A percentile compares a stretch with the other conserved stretches of the same genome.
Conservation (phyloP, 257 asterid species). For the Jaltomata sinuosa region DNA sequence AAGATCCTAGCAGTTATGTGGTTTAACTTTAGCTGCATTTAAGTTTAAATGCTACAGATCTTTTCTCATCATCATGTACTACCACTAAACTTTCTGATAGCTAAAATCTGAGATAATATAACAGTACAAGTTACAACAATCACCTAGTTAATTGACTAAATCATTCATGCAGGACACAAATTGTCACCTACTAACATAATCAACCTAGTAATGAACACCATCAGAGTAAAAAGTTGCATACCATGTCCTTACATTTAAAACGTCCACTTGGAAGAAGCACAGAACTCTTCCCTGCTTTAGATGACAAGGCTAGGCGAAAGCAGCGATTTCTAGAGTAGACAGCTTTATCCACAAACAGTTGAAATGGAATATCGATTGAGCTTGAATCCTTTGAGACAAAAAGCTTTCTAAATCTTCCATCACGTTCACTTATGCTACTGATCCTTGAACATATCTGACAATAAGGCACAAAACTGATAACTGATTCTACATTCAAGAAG, state of each 20-base stretch:
- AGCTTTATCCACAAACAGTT: constrained; percentile 84
- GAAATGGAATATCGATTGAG: constrained; percentile 31
- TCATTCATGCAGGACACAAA: neutral
- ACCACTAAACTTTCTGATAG: neutral
- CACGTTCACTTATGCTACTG: constrained; percentile 42
- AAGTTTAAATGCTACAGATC: neutral
- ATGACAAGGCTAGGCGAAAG: constrained; percentile 84
- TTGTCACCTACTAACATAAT: neutral
- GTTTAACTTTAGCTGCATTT: neutral
- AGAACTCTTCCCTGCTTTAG: constrained; percentile 87
- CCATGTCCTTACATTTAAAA: constrained; percentile 81
- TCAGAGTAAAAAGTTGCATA: constrained; percentile 20
- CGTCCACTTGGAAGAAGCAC: constrained; percentile 88
- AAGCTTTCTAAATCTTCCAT: constrained; percentile 46
- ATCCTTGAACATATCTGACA: constrained; percentile 78
- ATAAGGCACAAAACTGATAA: constrained; percentile 4
- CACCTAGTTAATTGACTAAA: neutral
- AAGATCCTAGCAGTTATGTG: neutral
- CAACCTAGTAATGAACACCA: neutral
- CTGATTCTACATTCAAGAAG: neutral
- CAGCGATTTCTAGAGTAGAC: constrained; percentile 95
- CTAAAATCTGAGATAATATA: neutral
- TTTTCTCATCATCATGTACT: neutral
- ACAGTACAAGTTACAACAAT: neutral
- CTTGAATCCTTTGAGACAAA: constrained; percentile 59